Percentiles rank a stretch among this genome's conserved stretches.
Evolutionary conservation across 495 filamentous ascomycete species (phyloP).

Genomic region (Aspergillus hancockii): DNA sequence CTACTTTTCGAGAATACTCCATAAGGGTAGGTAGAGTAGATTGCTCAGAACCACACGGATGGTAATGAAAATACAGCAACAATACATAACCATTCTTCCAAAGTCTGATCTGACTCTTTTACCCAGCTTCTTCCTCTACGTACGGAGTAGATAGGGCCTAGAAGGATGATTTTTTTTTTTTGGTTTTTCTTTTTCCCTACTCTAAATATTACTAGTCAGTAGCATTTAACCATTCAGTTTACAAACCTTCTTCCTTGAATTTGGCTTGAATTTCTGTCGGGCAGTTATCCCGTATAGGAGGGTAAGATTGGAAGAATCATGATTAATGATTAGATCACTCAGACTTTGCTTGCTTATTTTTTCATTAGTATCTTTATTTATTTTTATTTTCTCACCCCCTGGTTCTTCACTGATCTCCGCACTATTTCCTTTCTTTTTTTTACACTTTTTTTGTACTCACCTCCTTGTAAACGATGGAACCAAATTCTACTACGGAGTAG

Average conservation of each 20-base stretch:
- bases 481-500: background rate
- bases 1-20: background rate
- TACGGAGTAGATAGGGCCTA: background rate
- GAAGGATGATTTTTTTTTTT: background rate
- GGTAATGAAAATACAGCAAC: background rate
- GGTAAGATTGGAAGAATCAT: background rate
- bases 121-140: background rate
- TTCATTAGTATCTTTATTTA: slow-evolving; percentile 1
- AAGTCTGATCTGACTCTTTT: background rate
- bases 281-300: background rate
- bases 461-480: background rate
- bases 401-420: slow-evolving; percentile 1
- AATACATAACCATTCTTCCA: background rate
- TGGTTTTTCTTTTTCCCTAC: background rate
- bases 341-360: background rate
- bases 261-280: background rate
- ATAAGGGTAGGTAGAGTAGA: background rate
- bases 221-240: background rate
- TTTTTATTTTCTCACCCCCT: background rate
- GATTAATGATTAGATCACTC: background rate
- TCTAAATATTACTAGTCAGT: background rate
- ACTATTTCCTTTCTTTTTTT: background rate
- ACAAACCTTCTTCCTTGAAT: background rate
- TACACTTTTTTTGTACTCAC: background rate
- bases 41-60: background rate